Base-by-base conservation (phyloP, 2,329 filamentous ascomycete genomes). In the Dichotomopilus funicola region DNA sequence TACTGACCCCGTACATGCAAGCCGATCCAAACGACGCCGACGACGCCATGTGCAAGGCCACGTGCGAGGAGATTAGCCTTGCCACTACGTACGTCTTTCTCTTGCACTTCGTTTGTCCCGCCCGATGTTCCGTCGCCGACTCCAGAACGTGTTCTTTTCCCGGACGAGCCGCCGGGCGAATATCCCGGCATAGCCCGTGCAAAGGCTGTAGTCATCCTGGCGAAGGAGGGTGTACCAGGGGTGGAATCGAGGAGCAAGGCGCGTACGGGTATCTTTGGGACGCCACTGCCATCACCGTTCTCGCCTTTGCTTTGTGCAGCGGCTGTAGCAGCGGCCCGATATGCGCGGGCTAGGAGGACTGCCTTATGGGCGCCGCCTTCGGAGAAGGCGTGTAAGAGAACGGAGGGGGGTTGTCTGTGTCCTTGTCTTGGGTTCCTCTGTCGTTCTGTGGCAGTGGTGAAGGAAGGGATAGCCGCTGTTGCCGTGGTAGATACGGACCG, bases 321-420 rank as follows among this genome's bases (percentile, higher is more conserved):
- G 45, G 45, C 10, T 12, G 33, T 68, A 1, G 67, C 73, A 1
- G 61, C 13, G 7, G 40, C 11, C 9, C 51, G 68, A 62, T 75
- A 78, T 8, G 65, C 60, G 12, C 63, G 58, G 2, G 76, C 70
- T 6, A 79, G 58, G 33, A 70, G 64, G 4, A 65, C 65, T 3
- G 69, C 65, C 5, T 72, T 72, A 49, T 71, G 68, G 19, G 71
- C 64, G 12, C 77, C 77, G 33, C 76, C 77, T 56, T 79, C 78
- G 27, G 75, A 78, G 66, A 79, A 79, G 54, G 73, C 65, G 63
- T 79, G 76, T 7, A 78, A 59, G 35, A 74, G 69, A 62, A 65
- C 61, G 55, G 55, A 44, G 58, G 60, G 37, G 35, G 56, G 49
- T 40, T 46, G 44, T 4, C 19, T 12, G 60, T 45, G 51, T 50